Percentiles rank a stretch among this genome's conserved stretches.
Conservation (phyloP, 2,329 filamentous ascomycete genomes). For the Fusarium proliferatum region DNA sequence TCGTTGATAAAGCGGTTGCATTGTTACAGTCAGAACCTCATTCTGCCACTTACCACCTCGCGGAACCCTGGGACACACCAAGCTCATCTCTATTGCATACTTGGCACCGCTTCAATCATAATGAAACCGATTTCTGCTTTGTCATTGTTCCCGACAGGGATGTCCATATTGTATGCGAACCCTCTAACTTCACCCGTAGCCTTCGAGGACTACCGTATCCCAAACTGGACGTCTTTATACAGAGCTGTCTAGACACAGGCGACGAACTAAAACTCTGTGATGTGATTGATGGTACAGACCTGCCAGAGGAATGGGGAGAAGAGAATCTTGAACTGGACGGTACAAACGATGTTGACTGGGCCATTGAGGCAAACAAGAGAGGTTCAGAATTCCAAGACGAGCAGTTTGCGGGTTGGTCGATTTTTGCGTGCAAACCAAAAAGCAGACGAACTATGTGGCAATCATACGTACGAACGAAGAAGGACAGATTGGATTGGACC, state of each 20-base stretch:
- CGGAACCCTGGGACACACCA: background rate
- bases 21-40: background rate
- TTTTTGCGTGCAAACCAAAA: background rate
- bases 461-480: background rate
- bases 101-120: background rate
- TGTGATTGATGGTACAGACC: background rate
- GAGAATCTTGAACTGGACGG: background rate
- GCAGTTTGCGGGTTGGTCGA: background rate
- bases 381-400: rapidly evolving
- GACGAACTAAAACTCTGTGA: rapidly evolving
- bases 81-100: background rate
- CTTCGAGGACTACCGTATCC: background rate
- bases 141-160: background rate
- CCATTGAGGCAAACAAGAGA: background rate
- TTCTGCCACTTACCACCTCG: rapidly evolving
- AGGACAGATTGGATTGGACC: background rate
- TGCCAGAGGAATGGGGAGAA: background rate
- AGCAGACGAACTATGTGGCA: background rate
- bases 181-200: background rate
- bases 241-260: background rate
- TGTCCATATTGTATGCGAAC: background rate
- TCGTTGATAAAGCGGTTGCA: background rate
- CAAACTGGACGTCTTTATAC: background rate
- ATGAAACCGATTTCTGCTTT: background rate
- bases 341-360: background rate